Evolutionary conservation across 2,329 filamentous ascomycete genomes (phyloP).

Genomic region (Epichloe elymi): DNA sequence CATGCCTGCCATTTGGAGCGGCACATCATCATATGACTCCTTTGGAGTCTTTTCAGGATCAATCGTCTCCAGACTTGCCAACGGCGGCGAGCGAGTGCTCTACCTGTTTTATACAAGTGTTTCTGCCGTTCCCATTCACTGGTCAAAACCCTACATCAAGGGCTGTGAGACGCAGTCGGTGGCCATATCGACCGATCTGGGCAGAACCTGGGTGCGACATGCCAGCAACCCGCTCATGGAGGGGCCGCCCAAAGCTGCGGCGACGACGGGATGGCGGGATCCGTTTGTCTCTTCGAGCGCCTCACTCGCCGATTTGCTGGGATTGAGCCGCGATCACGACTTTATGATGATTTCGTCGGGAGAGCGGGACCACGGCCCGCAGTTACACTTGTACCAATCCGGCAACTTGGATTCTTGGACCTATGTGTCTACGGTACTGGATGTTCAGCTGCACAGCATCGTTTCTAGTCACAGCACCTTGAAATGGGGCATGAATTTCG

Average conservation of each 20-base stretch:
- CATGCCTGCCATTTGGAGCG: slow-evolving; percentile 8
- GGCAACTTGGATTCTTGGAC: slow-evolving; percentile 10
- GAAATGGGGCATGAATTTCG: slow-evolving; percentile 9
- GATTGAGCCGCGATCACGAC: slow-evolving; percentile 11
- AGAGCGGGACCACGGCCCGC: slow-evolving; percentile 10
- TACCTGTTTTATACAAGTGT: slow-evolving; percentile 30
- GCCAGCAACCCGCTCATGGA: slow-evolving; percentile 10
- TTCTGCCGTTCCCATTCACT: slow-evolving; percentile 29
- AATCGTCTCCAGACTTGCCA: slow-evolving; percentile 27
- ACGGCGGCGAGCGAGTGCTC: slow-evolving; percentile 19
- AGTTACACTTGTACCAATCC: slow-evolving; percentile 11
- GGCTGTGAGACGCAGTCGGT: slow-evolving; percentile 31
- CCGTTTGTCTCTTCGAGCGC: slow-evolving; percentile 13
- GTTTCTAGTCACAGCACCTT: slow-evolving; percentile 2
- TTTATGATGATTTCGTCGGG: slow-evolving; percentile 29
- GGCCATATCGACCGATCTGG: slow-evolving; percentile 25
- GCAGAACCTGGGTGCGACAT: slow-evolving; percentile 11
- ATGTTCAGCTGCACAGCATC: slow-evolving; percentile 3
- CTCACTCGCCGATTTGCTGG: slow-evolving; percentile 9
- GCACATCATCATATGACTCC: slow-evolving; percentile 25
- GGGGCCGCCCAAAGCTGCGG: slow-evolving; percentile 9
- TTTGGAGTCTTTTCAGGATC: slow-evolving; percentile 30
- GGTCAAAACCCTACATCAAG: slow-evolving; percentile 28
- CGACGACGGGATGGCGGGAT: slow-evolving; percentile 15
- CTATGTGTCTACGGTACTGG: slow-evolving; percentile 8